Base-by-base conservation (phyloP, 768 basidiomycete species). In the Galerina marginata region DNA sequence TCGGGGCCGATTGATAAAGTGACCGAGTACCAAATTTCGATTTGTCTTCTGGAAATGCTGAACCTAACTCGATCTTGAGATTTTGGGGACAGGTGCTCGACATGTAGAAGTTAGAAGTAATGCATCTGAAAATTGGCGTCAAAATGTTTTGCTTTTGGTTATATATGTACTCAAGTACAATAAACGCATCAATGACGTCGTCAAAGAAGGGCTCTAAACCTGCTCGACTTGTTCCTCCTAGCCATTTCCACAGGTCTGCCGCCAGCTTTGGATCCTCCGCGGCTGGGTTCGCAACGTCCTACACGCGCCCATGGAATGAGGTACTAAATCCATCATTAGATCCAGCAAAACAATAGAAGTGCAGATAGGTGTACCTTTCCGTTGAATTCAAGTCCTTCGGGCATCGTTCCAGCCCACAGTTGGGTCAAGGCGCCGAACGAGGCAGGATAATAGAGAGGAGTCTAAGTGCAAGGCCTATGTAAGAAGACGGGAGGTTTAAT, bases 381-480 rank as follows among this genome's bases (percentile, higher is more conserved):
- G 44, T 77, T 79, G 9, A 85, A 62, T 3, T 66, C 62, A 7
- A 67, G 74, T 7, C 79, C 82, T 36, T 79, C 77, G 0, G 74
- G 67, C 0, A 75, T 68, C 1, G 84, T 86, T 14, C 81, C 85
- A 11, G 81, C 85, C 62, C 77, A 86, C 2, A 86, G 67, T 54
- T 80, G 83, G 1, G 83, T 85, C 23, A 85, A 67, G 0, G 82
- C 83, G 16, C 85, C 84, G 36, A 72, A 73, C 2, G 74, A 61
- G 2, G 72, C 69, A 16, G 78, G 74, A 44, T 73, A 73, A 1
- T 77, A 38, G 11, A 65, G 36, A 11, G 56, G 52, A 46, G 63
- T 59, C 67, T 70, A 40, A 40, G 37, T 45, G 43, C 10, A 23
- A 26, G 38, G 6, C 16, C 16, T 36, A 58, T 44, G 38, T 29